Evolutionary conservation across 441 rosid species (phyloP), one percentile per base, ranked within the genome.

Genomic region (Francoa sonchifolia): DNA sequence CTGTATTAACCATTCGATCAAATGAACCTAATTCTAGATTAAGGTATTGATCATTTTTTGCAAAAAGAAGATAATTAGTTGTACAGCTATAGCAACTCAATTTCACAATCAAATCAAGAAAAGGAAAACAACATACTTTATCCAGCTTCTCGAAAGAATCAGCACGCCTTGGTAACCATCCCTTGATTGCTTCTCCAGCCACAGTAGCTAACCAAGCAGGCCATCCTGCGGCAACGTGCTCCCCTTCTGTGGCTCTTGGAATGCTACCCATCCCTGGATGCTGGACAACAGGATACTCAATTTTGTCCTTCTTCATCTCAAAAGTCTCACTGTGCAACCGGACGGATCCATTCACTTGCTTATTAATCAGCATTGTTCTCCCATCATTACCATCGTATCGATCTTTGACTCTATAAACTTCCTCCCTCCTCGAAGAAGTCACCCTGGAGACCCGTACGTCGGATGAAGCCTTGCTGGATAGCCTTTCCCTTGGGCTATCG

Each of bases 131-230:
- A 44, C 60, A 46, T 73, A 90, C 99, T 61, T 90, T 90, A 54
- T 90, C 95, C 52, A 86, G 65, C 73, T 86, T 90, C 74, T 90
- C 98, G 17, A 85, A 90, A 12, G 98, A 85, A 61, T 90, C 98
- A 0, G 98, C 96, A 52, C 87, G 90, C 5, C 98, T 69, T 0
- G 98, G 96, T 58, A 82, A 34, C 98, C 98, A 90, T 30, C 98
- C 96, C 43, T 54, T 67, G 52, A 89, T 89, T 42, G 98, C 96
- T 58, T 82, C 98, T 33, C 93, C 99, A 49, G 99, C 96, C 19
- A 90, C 99, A 19, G 83, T 66, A 23, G 90, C 83, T 52, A 90
- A 57, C 99, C 98, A 90, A 30, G 90, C 71, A 43, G 99, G 96
- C 99, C 99, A 90, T 14, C 95, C 99, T 1, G 95, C 94, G 0